Conservation (phyloP, 2,329 filamentous ascomycete genomes). For the Cytospora chrysosperma region DNA sequence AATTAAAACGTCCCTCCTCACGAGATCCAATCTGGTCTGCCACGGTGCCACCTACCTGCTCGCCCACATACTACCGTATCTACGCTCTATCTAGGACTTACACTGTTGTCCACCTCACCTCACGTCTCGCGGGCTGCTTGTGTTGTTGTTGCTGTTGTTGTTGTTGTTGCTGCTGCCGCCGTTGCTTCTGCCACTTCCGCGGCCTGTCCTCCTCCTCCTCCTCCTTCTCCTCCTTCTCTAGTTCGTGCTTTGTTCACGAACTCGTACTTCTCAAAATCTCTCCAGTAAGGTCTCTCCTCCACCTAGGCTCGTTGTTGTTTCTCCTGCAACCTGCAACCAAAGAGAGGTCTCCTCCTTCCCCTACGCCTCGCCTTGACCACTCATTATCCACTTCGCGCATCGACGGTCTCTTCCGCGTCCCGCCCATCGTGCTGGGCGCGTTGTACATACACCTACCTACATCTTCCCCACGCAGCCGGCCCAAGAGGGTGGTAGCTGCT, state of each 20-base stretch:
- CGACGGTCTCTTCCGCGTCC: conserved; percentile 3
- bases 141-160: not conserved
- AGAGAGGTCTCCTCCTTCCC: conserved; percentile 4
- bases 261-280: not conserved
- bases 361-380: conserved; percentile 14
- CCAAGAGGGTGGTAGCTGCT: conserved; percentile 22
- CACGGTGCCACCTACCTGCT: too few relatives aligned
- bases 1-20: conserved; percentile 15
- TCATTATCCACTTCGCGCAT: conserved; percentile 12
- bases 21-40: conserved; percentile 10
- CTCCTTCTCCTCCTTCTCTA: not conserved
- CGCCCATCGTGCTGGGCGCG: conserved; percentile 19
- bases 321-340: conserved; percentile 5
- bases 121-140: conserved; percentile 8
- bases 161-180: not conserved
- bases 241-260: conserved; percentile 1
- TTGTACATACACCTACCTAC: conserved; percentile 17
- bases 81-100: conserved; percentile 1
- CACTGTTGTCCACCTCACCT: conserved; percentile 5
- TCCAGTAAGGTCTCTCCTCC: not conserved
- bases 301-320: not conserved
- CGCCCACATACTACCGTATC: too few relatives aligned
- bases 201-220: not conserved
- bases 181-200: not conserved
- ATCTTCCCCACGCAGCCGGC: conserved; percentile 20